phyloP scores from a whole-genome alignment of 306 rosid species.

The Gynostemma pentaphyllum region DNA sequence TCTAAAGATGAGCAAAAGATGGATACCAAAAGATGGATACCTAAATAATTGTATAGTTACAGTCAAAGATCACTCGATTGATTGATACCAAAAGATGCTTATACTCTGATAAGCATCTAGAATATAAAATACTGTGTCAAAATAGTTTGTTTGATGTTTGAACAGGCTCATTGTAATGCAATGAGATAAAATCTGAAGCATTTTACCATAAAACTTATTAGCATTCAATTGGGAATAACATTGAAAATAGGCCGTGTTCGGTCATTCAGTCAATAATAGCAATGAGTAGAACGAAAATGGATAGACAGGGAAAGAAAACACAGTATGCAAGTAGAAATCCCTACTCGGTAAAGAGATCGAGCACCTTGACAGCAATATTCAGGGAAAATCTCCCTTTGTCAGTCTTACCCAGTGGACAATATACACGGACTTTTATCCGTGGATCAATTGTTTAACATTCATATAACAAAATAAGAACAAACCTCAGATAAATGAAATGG shows the following conservation, averaged over 20 bases:
- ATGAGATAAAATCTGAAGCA: not conserved
- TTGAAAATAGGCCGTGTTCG: not conserved
- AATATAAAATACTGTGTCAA: not conserved
- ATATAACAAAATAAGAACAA: not conserved
- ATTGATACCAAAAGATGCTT: not conserved
- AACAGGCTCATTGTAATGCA: not conserved
- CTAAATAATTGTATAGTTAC: conserved; percentile 3
- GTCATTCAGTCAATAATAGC: not conserved
- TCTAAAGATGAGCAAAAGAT: no score
- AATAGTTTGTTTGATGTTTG: not conserved
- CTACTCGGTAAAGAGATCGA: conserved; percentile 35
- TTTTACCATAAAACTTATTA: not conserved
- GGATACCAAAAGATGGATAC: not conserved
- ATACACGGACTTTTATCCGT: conserved; percentile 39
- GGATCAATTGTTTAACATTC: conserved; percentile 5
- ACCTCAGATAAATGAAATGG: not conserved
- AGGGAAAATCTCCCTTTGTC: conserved; percentile 42
- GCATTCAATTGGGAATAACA: not conserved
- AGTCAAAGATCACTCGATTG: not conserved
- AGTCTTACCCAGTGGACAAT: conserved; percentile 43
- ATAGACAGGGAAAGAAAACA: not conserved
- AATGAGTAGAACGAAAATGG: not conserved
- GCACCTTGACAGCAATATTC: conserved; percentile 37
- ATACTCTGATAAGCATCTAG: not conserved
- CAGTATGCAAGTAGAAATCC: not conserved